Base-by-base conservation (phyloP, 805 yeast species). In the Candida tallmaniae region DNA sequence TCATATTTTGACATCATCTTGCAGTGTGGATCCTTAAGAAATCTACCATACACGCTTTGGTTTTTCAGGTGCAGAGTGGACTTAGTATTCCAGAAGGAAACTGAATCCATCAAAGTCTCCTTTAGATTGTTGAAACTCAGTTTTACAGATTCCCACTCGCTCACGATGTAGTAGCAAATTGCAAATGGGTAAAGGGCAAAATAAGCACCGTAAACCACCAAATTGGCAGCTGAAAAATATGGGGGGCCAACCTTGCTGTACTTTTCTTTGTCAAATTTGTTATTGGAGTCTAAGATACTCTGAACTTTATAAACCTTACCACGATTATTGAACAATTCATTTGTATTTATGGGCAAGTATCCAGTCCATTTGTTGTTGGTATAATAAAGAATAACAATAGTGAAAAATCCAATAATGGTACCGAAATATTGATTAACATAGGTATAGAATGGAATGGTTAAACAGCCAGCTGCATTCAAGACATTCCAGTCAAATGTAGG, bases 211-310 rank as follows among this genome's bases (percentile, higher is more conserved):
- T 77, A 78, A 14, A 66, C 52, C 7, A 79, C 74, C 39, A 78
- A 54, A 49, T 74, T 74, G 2, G 78, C 83, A 5, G 86, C 84
- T 19, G 76, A 51, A 48, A 76, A 78, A 53, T 70, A 80, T 6
- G 87, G 86, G 6, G 83, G 80, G 1, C 84, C 81, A 41, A 76
- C 72, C n/a, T 52, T 40, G 36, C 62, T 59, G 49, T 78, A 78
- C 44, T 69, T 70, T 2, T 44, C 51, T 15, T 53, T 40, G 46
- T 77, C 80, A 29, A 79, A 65, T 12, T 51, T 44, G 38, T 67
- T 69, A 12, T 71, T 52, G 3, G 51, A 56, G 32, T 69, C 54
- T 27, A 79, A 49, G 12, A 79, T 64, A 34, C 65, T 51, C 12
- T 65, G 61, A 27, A 78, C 74, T 14, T 69, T 57, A 50, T 63